Percentiles rank a stretch among this genome's conserved stretches.
Conservation (phyloP, 202 grass and related monocot species). For the Cymbopogon flexuosus region DNA sequence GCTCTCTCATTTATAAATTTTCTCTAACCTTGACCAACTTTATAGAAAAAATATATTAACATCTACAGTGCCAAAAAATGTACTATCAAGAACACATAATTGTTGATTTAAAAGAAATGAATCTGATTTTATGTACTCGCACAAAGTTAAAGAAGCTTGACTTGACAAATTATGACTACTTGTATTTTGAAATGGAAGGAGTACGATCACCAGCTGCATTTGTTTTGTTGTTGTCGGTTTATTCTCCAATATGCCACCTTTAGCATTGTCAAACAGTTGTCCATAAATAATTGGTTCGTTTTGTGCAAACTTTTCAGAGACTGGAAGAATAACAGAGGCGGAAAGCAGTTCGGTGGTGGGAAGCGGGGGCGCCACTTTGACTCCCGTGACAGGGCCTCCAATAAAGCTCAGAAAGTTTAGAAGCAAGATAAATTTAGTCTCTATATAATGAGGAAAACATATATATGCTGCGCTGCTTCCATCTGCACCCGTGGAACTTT, state of each 20-base stretch:
- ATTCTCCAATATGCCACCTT: neutral
- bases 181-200: neutral
- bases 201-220: neutral
- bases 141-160: neutral
- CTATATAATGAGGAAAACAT: neutral
- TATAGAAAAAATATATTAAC: neutral
- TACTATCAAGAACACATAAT: neutral
- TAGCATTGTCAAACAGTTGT: neutral
- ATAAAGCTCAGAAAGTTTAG: constrained; percentile 47
- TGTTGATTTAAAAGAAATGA: neutral
- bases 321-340: constrained; percentile 42
- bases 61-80: neutral
- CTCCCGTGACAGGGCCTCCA: constrained; percentile 33
- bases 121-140: neutral
- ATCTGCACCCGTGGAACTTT: neutral
- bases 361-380: constrained; percentile 45
- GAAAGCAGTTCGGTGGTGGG: constrained; percentile 45
- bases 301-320: constrained; percentile 27
- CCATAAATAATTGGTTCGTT: constrained; percentile 3
- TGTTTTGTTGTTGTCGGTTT: neutral
- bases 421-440: constrained; percentile 2
- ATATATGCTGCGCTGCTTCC: neutral
- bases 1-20: neutral
- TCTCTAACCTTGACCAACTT: neutral
- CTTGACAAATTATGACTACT: neutral